Percentiles rank a stretch among this genome's conserved stretches.
phyloP scores from a whole-genome alignment of 2,329 filamentous ascomycete species.

The Bisporella sp. region DNA sequence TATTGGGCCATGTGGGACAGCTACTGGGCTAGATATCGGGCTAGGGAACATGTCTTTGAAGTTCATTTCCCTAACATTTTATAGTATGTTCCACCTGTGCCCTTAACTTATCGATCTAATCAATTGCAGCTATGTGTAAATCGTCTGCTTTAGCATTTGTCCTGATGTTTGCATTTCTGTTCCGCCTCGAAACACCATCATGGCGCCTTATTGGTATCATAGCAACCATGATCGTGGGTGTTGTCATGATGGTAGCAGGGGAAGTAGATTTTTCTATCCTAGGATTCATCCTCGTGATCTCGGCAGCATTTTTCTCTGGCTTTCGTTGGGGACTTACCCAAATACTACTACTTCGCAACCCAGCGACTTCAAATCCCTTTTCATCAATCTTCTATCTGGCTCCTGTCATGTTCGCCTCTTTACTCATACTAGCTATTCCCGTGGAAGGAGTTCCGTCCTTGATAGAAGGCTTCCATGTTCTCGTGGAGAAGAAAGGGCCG shows the following conservation, averaged over 20 bases:
- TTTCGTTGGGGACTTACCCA: constrained; percentile 99
- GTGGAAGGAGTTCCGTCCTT: constrained; percentile 74
- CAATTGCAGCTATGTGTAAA: constrained; percentile 80
- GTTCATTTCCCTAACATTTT: constrained; percentile 95
- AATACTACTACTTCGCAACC: constrained; percentile 87
- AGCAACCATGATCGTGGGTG: constrained; percentile 81
- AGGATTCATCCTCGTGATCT: constrained; percentile 89
- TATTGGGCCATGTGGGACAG: constrained; percentile 84
- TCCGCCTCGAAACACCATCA: constrained; percentile 83
- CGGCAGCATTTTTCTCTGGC: constrained; percentile 88
- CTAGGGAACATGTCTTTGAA: constrained; percentile 92
- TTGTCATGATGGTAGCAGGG: constrained; percentile 97
- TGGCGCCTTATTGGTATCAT: constrained; percentile 84
- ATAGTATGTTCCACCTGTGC: constrained; percentile 52
- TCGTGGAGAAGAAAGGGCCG: constrained; percentile 62
- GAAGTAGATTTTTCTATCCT: constrained; percentile 83
- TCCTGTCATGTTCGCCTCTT: constrained; percentile 85
- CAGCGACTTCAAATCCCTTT: constrained; percentile 92
- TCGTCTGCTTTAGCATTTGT: constrained; percentile 94
- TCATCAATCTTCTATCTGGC: constrained; percentile 97
- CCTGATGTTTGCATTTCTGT: constrained; percentile 88
- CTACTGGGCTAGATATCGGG: constrained; percentile 92
- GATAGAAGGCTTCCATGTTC: constrained; percentile 52
- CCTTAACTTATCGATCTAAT: constrained; percentile 7
- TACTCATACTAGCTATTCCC: constrained; percentile 74